Evolutionary conservation across 805 yeast genomes (phyloP), one percentile per base, ranked within the genome.

Genomic region (Torulaspora maleeae): DNA sequence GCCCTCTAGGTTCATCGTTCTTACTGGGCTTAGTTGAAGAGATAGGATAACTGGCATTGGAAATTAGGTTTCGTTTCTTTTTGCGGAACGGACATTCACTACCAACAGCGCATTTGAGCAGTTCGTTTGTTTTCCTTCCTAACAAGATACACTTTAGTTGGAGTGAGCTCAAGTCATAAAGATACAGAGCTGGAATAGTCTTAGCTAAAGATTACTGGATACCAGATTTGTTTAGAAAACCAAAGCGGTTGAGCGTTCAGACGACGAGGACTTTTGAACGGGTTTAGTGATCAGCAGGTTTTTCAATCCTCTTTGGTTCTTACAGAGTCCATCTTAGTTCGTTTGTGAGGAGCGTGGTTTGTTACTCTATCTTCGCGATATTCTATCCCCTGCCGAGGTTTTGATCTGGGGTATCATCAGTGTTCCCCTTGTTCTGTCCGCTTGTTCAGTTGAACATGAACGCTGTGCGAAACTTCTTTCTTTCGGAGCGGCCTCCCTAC

Each of bases 401-500:
- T 32, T 10, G 25, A 22, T 22, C 25, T 22, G 25, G 5, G 10
- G 25, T 19, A 4, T 4, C 4, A 19, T 4, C 20, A 19, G 3
- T 22, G 25, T 22, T 8, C 4, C 25, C 8, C 5, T 22, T 22
- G 2, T 8, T 4, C 25, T 4, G 25, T 22, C 25, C 25, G 25
- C 25, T 22, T 22, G 25, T 8, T 22, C 25, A 22, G 25, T 25
- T 7, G 22, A 55, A 61, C 53, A 45, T 61, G 38, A 56, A 68
- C 50, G 63, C 71, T 38, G 74, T 78, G 63, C 69, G 74, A 53
- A 66, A 67, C 54, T 74, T 74, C 60, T 80, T 80, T 54, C 73
- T 80, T 24, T 69, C 75, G 51, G 81, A 80, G 49, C 76, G 72
- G 59, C 75, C 77, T 22, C 65, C 73, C 1, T 73, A 75, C 42